Evolutionary conservation across 306 rosid genomes (phyloP), one percentile per base, ranked within the genome.

Genomic region (Castanopsis chinensis): DNA sequence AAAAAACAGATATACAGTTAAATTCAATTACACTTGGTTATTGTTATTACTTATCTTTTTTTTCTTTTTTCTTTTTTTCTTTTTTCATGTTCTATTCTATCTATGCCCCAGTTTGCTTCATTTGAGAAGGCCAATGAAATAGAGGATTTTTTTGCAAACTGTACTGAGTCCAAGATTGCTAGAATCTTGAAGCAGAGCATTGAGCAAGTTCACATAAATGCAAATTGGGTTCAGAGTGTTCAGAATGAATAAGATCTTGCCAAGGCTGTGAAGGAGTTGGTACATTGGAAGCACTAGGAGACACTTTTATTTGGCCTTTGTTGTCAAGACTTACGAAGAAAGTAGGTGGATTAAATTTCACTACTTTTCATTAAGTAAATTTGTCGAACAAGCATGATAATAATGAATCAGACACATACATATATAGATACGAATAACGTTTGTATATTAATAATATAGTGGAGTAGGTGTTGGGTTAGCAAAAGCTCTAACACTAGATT

Each of bases 161-260:
- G 76, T 59, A 54, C 70, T 9, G 86, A 52, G 77, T 83, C 90
- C 1, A 25, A 91, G 12, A 83, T 93, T 51, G 86, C 89, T 41
- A 90, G 99, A 88, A 93, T 94, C n/a, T 63, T 95, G 80, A 95
- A 85, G 90, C 99, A 95, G 90, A 95, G 99, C 85, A 86, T 91
- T 28, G 99, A 93, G 87, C 82, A 88, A 20, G 92, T 93, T 33
- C 78, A 79, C 76, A 91, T 92, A 43, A 95, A 95, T 63, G 86
- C 93, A 56, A 90, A 82, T 78, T 95, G 97, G 97, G 94, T 91
- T 85, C 79, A 84, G 86, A 80, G 85, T 72, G 75, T 91, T 78
- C 75, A 41, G 90, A 78, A 85, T 20, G 98, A 93, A 87, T 70
- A 56, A 2, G 71, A n/a, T 69, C 90, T 95, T 65, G 78, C 78